phyloP scores from a whole-genome alignment of 75 land plant genomes.

The Adiantum capillusveneris region DNA sequence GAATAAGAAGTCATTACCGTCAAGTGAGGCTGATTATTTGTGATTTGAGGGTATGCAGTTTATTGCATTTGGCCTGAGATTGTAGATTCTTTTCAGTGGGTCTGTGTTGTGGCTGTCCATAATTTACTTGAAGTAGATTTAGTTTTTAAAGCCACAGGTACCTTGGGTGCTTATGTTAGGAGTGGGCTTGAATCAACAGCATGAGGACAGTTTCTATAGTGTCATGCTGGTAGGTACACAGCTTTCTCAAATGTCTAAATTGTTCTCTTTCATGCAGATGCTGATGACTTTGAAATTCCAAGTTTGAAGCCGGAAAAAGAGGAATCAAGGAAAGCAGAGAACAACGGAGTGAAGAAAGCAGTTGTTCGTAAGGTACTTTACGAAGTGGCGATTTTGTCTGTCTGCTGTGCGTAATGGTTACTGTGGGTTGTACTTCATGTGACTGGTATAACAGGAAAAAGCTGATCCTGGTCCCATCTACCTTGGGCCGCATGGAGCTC shows the following conservation, averaged over 20 bases:
- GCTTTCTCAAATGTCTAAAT: neutral
- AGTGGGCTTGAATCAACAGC: no score
- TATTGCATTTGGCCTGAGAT: no score
- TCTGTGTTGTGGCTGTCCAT: no score
- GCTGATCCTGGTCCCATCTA: conserved; percentile 55
- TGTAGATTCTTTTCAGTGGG: no score
- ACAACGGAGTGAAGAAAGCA: conserved; percentile 12
- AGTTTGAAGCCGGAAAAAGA: conserved; percentile 55
- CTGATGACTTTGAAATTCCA: conserved; percentile 92
- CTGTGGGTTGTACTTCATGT: neutral
- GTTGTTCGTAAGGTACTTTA: conserved; percentile 7
- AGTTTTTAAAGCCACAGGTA: no score
- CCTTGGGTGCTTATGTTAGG: no score
- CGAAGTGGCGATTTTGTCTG: conserved; percentile 11
- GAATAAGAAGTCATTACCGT: neutral
- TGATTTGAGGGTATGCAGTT: no score
- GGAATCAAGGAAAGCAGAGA: conserved; percentile 17
- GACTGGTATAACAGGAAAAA: conserved; percentile 25
- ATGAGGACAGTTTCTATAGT: neutral
- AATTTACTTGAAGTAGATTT: no score
- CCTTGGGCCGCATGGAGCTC: conserved; percentile 90
- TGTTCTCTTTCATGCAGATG: conserved; percentile 38
- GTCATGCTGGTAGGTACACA: neutral
- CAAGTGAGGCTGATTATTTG: neutral
- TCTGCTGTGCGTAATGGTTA: conserved; percentile 1